Evolutionary conservation across 306 rosid species (phyloP).

Genomic region (Cucurbita argyrosperma): DNA sequence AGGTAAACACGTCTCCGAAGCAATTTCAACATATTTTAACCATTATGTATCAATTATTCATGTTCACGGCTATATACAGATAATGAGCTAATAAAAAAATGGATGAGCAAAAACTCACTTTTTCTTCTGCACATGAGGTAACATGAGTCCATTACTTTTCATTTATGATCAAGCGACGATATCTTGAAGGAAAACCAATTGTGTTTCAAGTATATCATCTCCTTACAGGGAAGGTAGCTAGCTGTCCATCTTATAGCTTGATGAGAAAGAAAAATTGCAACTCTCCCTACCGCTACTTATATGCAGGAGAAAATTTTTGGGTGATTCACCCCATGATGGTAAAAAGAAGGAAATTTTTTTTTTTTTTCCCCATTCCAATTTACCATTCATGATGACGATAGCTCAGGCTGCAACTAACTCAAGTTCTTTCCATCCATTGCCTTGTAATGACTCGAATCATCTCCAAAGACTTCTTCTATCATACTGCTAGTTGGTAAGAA

Average conservation of each 20-base stretch:
- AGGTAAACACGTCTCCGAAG: neutral
- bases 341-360: neutral
- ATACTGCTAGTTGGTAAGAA: slow-evolving; percentile 69
- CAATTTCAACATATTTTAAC: neutral
- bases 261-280: slow-evolving; percentile 27
- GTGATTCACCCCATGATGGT: slow-evolving; percentile 8
- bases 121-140: neutral
- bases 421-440: slow-evolving; percentile 44
- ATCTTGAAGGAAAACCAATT: slow-evolving; percentile 10
- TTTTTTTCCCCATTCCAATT: neutral
- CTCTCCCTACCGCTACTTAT: slow-evolving; percentile 13
- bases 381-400: slow-evolving; percentile 1
- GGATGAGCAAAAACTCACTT: slow-evolving; percentile 1
- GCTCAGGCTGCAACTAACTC: slow-evolving; percentile 17
- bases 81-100: neutral
- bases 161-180: neutral
- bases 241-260: slow-evolving; percentile 12
- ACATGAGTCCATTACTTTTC: slow-evolving; percentile 4
- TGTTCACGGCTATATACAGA: slow-evolving; percentile 1
- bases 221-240: slow-evolving; percentile 28
- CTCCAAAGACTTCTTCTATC: slow-evolving; percentile 85
- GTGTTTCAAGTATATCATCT: slow-evolving; percentile 40
- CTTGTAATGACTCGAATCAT: slow-evolving; percentile 28
- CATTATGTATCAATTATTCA: neutral
- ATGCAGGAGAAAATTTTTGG: slow-evolving; percentile 13